phyloP scores from a whole-genome alignment of 306 rosid species.

The Malus sieversii region DNA sequence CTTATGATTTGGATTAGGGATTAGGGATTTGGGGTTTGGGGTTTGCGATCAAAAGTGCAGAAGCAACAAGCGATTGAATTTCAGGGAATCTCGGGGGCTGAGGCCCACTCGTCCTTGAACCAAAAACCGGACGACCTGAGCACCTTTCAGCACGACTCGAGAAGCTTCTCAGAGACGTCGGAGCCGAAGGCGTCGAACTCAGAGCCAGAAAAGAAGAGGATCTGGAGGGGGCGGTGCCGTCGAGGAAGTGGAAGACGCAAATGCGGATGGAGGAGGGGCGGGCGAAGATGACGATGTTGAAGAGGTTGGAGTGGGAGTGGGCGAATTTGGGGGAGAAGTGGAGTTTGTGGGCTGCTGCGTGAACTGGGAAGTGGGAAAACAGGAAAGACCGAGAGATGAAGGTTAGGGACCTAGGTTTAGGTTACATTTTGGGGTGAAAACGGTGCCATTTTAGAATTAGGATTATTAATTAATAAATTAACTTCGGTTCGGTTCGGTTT shows the following conservation, averaged over 20 bases:
- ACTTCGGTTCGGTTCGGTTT: no score
- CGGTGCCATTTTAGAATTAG: no score
- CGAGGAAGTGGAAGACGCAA: slow-evolving; percentile 32
- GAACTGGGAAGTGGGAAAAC: no score
- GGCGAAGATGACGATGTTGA: slow-evolving; percentile 27
- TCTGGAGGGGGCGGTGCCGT: slow-evolving; percentile 3
- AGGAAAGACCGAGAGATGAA: no score
- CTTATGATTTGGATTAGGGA: no score
- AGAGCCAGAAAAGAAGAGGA: slow-evolving; percentile 11
- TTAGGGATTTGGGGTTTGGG: no score
- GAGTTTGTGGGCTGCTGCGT: slow-evolving; percentile 19
- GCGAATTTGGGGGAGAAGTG: slow-evolving; percentile 34
- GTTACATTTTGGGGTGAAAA: no score
- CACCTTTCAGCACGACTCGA: slow-evolving; percentile 32
- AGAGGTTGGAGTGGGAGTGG: slow-evolving; percentile 27
- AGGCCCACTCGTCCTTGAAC: slow-evolving; percentile 47
- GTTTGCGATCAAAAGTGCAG: background rate
- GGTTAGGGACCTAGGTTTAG: no score
- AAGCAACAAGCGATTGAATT: no score
- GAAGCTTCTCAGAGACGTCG: slow-evolving; percentile 16
- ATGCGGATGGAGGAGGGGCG: slow-evolving; percentile 21
- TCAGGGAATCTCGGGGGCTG: no score
- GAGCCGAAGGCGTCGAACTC: slow-evolving; percentile 23
- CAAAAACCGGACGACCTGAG: slow-evolving; percentile 36
- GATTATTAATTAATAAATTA: no score